Percentiles rank a stretch among this genome's conserved stretches.
Conservation (phyloP, 129 eudicot species). For the Chrysanthemum seticuspe region DNA sequence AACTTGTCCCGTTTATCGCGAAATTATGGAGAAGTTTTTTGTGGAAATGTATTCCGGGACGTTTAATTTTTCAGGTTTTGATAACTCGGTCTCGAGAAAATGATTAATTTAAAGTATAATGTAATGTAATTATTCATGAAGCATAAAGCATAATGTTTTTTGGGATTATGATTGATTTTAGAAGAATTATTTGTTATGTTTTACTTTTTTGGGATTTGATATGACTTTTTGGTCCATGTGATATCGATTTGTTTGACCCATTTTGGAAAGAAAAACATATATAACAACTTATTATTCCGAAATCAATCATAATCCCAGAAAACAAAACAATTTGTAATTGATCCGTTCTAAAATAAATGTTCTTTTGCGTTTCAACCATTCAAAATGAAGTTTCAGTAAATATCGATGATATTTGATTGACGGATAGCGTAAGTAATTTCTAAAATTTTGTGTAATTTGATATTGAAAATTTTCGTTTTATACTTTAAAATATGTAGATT, state of each 20-base stretch:
- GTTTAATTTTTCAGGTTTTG: conserved; percentile 19
- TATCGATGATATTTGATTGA: too few relatives aligned
- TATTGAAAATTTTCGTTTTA: neutral
- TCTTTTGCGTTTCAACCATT: neutral
- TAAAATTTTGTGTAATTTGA: too few relatives aligned
- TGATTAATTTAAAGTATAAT: conserved; percentile 4
- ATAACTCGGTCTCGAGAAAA: conserved; percentile 11
- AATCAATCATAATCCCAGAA: too few relatives aligned
- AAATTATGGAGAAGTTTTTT: conserved; percentile 50
- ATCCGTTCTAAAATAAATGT: too few relatives aligned
- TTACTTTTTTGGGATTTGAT: conserved; percentile 16
- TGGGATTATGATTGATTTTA: conserved; percentile 17
- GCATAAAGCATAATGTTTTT: conserved; percentile 23
- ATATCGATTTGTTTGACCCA: conserved; percentile 17
- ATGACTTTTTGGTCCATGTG: conserved; percentile 6
- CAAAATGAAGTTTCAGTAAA: too few relatives aligned
- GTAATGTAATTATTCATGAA: conserved; percentile 19
- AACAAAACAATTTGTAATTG: neutral
- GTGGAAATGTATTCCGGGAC: conserved; percentile 39
- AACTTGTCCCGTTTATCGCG: conserved; percentile 59
- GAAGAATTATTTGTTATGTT: neutral
- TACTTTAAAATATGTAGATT: neutral
- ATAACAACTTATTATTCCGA: too few relatives aligned
- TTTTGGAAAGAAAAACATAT: neutral
- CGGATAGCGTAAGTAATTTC: too few relatives aligned